Base-by-base conservation (phyloP, 306 rosid species). In the Urtica urens region DNA sequence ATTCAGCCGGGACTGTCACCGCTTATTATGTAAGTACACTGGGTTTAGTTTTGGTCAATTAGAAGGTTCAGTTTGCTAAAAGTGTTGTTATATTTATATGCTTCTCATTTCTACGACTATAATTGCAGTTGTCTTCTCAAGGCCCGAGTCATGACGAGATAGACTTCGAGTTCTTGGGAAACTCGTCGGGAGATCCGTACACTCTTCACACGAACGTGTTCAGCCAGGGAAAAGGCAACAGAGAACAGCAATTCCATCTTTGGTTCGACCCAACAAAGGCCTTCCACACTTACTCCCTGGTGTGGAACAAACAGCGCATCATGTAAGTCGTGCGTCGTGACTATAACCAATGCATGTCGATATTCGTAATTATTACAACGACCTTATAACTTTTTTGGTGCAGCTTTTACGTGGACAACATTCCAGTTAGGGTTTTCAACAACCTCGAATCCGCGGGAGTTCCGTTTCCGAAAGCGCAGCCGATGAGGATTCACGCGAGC, bases 231-330 rank as follows among this genome's bases (percentile, higher is more conserved):
- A n/a, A 29, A 54, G 74, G 74, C 9, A 47, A 60, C 6, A 58
- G 58, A 51, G 74, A 54, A 25, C 74, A 68, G 10, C 78, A 73
- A 9, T 67, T 73, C 60, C 34, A 73, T 27, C 74, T 67, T 6
- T 68, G 71, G 68, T 73, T 73, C n/a, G 78, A 73, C 46, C 78
- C 78, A 7, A 67, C 74, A 17, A 22, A 54, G 7, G 14, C 55
- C 15, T 73, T 73, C 39, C 74, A 63, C 40, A 63, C 67, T 20
- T 63, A 59, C 24, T 58, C 78, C 3, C 19, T 72, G 15, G 15
- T 59, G 3, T 59, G 74, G 78, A 68, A 59, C 40, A 57, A 49
- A 9, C 71, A 58, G 10, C 56, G 62, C 27, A 67, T 72, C 53
- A 48, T 67, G 78, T 73, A 49, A 51, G 57, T 23, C 13, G 3